These are phyloP conservation scores for Hypericum perforatum DNA, from an alignment of 345 rosid genomes.

Conservation along the genomic window DNA sequence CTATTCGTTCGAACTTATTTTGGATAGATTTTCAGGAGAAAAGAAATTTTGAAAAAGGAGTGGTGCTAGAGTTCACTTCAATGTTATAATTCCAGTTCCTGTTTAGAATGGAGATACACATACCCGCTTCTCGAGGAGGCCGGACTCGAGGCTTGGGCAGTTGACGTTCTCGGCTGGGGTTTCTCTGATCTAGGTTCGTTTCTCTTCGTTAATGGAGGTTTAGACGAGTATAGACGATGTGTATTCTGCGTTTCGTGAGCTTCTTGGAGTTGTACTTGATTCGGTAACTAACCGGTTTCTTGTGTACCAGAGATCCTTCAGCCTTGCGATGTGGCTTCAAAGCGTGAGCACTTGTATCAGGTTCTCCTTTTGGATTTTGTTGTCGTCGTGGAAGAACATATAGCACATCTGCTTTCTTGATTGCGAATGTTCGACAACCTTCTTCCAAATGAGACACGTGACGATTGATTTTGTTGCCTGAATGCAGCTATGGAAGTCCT, in stretches of 20 bases:
- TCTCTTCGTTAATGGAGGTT: background rate
- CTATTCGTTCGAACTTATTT: background rate
- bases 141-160: conserved; percentile 80
- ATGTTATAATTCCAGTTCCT: conserved; percentile 52
- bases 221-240: background rate
- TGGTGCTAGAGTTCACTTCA: conserved; percentile 16
- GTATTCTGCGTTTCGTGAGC: background rate
- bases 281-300: background rate
- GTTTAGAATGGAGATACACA: conserved; percentile 93
- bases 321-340: conserved; percentile 54
- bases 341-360: conserved; percentile 75
- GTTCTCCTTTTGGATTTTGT: conserved; percentile 19
- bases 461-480: conserved; percentile 9
- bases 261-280: background rate
- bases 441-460: conserved; percentile 1
- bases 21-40: too few relatives aligned
- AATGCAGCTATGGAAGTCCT: conserved; percentile 66
- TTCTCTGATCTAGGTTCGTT: conserved; percentile 76
- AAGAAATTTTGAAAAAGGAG: too few relatives aligned
- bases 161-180: conserved; percentile 96
- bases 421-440: background rate
- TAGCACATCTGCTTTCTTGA: too few relatives aligned
- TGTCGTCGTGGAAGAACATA: too few relatives aligned
- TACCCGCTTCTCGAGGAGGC: conserved; percentile 84
- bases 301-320: conserved; percentile 40